Evolutionary conservation across 305 asterid species (phyloP).

Genomic region (Petunia hybrid): DNA sequence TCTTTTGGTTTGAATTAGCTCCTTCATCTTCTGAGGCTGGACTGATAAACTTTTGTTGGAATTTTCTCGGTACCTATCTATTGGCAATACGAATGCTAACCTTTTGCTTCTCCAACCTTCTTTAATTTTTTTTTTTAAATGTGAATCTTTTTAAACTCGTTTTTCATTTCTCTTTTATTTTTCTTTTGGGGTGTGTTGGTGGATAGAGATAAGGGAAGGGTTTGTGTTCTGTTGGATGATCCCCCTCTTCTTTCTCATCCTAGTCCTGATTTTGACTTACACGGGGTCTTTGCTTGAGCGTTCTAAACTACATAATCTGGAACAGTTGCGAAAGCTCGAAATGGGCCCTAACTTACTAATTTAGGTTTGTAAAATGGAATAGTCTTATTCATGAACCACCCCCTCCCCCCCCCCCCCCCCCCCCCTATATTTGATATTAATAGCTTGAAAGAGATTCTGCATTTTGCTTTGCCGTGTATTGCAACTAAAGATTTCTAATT

Average conservation of each 20-base stretch:
- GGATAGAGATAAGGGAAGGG: not conserved
- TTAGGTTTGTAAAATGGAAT: slow-evolving; percentile 7
- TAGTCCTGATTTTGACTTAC: slow-evolving; percentile 4
- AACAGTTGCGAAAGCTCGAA: not conserved
- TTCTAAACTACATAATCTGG: not conserved
- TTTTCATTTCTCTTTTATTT: slow-evolving; percentile 3
- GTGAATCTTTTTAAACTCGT: too few species aligned
- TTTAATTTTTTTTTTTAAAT: too few species aligned
- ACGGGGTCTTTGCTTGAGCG: not conserved
- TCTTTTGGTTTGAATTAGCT: slow-evolving; percentile 22
- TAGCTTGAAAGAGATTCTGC: slow-evolving; percentile 25
- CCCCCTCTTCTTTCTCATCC: slow-evolving; percentile 10
- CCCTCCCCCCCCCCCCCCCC: too few species aligned
- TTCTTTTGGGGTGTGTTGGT: not conserved
- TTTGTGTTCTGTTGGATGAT: slow-evolving; percentile 25
- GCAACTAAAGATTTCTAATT: not conserved
- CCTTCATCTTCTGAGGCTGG: not conserved
- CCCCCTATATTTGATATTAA: not conserved
- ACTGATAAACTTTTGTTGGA: not conserved
- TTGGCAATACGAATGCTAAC: not conserved
- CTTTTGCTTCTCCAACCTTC: not conserved
- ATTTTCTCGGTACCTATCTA: not conserved
- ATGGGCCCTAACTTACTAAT: not conserved
- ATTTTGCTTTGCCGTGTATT: not conserved
- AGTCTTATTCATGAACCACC: slow-evolving; percentile 17